phyloP scores from a whole-genome alignment of 768 basidiomycete genomes.

The Psilocybe cubensis region DNA sequence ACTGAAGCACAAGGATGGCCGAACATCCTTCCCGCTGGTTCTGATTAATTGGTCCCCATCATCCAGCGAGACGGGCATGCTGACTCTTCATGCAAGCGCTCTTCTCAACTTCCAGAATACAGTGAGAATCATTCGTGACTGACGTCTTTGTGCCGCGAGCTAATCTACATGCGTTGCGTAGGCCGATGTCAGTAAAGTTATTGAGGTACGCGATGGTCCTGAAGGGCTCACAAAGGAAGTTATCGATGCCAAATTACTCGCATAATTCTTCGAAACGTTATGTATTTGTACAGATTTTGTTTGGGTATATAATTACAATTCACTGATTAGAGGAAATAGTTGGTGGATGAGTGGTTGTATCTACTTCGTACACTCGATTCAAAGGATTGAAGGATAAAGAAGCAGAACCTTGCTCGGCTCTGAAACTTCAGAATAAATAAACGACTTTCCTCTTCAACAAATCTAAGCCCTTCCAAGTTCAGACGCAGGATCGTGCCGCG shows the following conservation, averaged over 20 bases:
- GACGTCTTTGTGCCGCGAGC: background rate
- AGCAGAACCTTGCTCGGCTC: background rate
- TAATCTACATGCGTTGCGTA: conserved; percentile 27
- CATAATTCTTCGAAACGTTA: background rate
- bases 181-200: conserved; percentile 79
- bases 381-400: background rate
- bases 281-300: conserved; percentile 2
- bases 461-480: background rate
- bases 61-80: conserved; percentile 73
- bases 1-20: conserved; percentile 77
- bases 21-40: conserved; percentile 84
- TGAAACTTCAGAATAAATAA: no score
- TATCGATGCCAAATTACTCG: conserved; percentile 58
- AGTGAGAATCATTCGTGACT: conserved; percentile 44
- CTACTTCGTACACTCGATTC: no score
- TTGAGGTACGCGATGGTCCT: conserved; percentile 82
- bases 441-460: no score
- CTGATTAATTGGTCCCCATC: conserved; percentile 89
- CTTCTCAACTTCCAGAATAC: conserved; percentile 78
- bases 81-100: conserved; percentile 85
- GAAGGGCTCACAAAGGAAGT: conserved; percentile 77
- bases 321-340: background rate
- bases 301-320: background rate
- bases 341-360: no score
- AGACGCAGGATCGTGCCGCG: background rate